These are phyloP conservation scores for Kodamaea neixiangensis DNA, from an alignment of 805 yeast genomes.

Conservation along the genomic window DNA sequence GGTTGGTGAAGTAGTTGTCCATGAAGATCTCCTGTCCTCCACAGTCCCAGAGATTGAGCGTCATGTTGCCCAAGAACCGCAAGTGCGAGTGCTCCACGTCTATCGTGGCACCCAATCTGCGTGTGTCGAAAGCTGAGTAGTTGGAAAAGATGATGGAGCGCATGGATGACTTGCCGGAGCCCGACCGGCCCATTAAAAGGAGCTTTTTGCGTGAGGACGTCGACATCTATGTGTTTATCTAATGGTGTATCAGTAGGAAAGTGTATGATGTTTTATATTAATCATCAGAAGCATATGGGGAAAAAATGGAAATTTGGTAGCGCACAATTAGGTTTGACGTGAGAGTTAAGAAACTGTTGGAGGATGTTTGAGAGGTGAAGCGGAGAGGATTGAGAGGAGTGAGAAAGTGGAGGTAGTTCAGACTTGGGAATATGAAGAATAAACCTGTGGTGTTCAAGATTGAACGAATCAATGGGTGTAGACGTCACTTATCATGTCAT, in stretches of 20 bases:
- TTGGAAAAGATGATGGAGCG: constrained; percentile 93
- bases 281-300: background rate
- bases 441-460: too few species aligned
- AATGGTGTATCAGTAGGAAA: too few species aligned
- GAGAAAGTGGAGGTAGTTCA: background rate
- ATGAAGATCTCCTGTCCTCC: constrained; percentile 97
- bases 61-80: constrained; percentile 91
- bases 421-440: too few species aligned
- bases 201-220: constrained; percentile 42
- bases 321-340: too few species aligned
- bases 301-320: background rate
- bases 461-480: background rate
- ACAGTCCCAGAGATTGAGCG: constrained; percentile 95
- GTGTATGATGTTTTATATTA: too few species aligned
- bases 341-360: too few species aligned
- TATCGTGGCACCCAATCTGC: constrained; percentile 94
- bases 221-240: constrained; percentile 21
- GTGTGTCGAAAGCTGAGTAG: constrained; percentile 94
- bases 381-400: background rate
- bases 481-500: too few species aligned
- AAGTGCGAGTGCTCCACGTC: constrained; percentile 98
- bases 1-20: constrained; percentile 89
- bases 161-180: constrained; percentile 98
- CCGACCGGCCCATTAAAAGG: constrained; percentile 79
- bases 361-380: background rate